Percentiles rank a stretch among this genome's conserved stretches.
Evolutionary conservation across 2,329 filamentous ascomycete species (phyloP).

Genomic region (Diaporthe australafricana): DNA sequence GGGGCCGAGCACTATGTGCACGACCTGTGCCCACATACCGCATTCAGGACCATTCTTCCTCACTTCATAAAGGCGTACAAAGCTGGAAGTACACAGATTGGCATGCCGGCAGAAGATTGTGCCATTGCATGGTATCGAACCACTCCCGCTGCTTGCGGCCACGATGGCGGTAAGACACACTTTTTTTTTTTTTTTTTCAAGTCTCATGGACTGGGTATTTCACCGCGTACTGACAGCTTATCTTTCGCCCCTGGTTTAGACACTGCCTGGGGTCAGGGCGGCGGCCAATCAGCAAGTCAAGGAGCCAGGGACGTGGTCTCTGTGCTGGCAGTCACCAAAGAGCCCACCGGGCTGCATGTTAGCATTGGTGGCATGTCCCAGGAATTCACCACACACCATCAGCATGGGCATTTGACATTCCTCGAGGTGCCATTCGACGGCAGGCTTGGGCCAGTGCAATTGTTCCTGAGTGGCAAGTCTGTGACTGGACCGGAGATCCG

Average conservation of each 20-base stretch:
- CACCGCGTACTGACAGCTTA: neutral
- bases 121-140: constrained; percentile 58
- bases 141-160: constrained; percentile 46
- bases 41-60: constrained; percentile 60
- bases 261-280: constrained; percentile 53
- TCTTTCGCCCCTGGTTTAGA: constrained; percentile 39
- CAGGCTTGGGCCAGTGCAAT: constrained; percentile 52
- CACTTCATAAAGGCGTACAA: constrained; percentile 64
- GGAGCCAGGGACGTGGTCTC: constrained; percentile 58
- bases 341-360: constrained; percentile 49
- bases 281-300: constrained; percentile 46
- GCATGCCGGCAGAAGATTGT: constrained; percentile 45
- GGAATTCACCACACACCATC: constrained; percentile 45
- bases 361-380: constrained; percentile 50
- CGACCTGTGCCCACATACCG: constrained; percentile 58
- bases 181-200: neutral
- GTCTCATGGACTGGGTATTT: too few relatives aligned
- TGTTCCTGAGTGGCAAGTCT: constrained; percentile 51
- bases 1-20: constrained; percentile 61
- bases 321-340: constrained; percentile 51
- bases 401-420: constrained; percentile 48
- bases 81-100: constrained; percentile 49
- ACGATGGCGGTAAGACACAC: constrained; percentile 51
- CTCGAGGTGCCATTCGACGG: constrained; percentile 52
- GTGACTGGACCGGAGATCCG: constrained; percentile 52